Evolutionary conservation across 2,329 filamentous ascomycete genomes (phyloP).

Genomic region (Elsinoe ampelina): DNA sequence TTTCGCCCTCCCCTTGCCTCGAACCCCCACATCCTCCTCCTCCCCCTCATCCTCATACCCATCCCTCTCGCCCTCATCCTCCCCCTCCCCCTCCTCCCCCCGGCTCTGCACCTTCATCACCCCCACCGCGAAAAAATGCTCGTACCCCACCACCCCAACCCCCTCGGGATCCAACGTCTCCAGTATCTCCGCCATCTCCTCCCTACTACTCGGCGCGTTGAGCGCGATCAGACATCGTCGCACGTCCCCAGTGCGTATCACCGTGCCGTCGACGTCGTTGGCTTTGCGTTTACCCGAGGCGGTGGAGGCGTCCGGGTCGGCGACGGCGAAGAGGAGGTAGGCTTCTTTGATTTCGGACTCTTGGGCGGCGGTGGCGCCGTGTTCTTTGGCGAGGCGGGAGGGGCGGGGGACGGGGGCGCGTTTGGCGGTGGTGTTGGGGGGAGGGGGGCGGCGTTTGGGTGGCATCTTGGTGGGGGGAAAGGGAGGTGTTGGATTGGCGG

Average conservation of each 20-base stretch:
- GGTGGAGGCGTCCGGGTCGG: slow-evolving; percentile 33
- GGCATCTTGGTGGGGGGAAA: slow-evolving; percentile 1
- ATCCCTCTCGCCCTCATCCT: slow-evolving; percentile 22
- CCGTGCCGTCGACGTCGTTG: slow-evolving; percentile 55
- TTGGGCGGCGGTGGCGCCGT: slow-evolving; percentile 74
- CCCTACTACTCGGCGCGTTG: slow-evolving; percentile 52
- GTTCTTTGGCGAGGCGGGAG: slow-evolving; percentile 86
- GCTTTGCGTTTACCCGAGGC: slow-evolving; percentile 22
- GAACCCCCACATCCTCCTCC: slow-evolving; percentile 37
- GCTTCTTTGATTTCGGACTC: slow-evolving; percentile 88
- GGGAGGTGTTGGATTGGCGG: too few species aligned
- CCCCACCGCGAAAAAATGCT: slow-evolving; percentile 76
- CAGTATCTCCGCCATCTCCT: slow-evolving; percentile 67
- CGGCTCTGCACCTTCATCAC: slow-evolving; percentile 65
- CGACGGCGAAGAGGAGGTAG: slow-evolving; percentile 62
- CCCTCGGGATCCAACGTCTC: slow-evolving; percentile 74
- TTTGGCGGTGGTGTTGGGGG: slow-evolving; percentile 11
- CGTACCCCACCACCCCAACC: slow-evolving; percentile 68
- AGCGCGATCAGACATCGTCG: slow-evolving; percentile 54
- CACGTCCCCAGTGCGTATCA: slow-evolving; percentile 36
- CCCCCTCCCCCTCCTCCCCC: slow-evolving; percentile 18
- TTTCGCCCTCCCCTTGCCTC: slow-evolving; percentile 17
- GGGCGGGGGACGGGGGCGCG: slow-evolving; percentile 45
- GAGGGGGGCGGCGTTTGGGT: slow-evolving; percentile 17
- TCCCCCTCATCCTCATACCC: slow-evolving; percentile 24